Evolutionary conservation across 2,329 filamentous ascomycete species (phyloP).

Genomic region (Colletotrichum aenigma): DNA sequence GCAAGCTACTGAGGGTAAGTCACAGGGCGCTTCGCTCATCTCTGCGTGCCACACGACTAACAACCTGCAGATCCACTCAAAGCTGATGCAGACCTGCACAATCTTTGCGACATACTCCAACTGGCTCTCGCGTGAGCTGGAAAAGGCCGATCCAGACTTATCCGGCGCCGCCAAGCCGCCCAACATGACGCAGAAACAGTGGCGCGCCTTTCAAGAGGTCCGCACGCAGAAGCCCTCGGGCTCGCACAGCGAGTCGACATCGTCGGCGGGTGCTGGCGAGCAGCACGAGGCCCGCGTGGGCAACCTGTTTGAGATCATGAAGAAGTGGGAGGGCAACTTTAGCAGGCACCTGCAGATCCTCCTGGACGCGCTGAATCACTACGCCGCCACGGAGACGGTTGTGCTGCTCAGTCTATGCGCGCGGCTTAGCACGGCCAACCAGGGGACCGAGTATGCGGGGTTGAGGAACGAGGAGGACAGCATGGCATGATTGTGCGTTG

Average conservation of each 20-base stretch:
- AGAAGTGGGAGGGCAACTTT: conserved; percentile 94
- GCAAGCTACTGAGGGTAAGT: conserved; percentile 85
- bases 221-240: conserved; percentile 44
- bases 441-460: conserved; percentile 71
- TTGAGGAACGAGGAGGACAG: conserved; percentile 62
- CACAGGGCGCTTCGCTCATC: not conserved
- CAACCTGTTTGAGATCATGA: conserved; percentile 85
- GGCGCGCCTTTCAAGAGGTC: conserved; percentile 59
- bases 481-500: not conserved
- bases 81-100: conserved; percentile 93
- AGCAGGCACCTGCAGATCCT: conserved; percentile 90
- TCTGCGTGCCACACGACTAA: conserved; percentile 19
- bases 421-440: conserved; percentile 79
- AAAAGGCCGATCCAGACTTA: conserved; percentile 82
- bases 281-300: conserved; percentile 59
- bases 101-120: conserved; percentile 92
- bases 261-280: conserved; percentile 38
- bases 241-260: conserved; percentile 33
- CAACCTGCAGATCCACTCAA: conserved; percentile 82
- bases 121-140: conserved; percentile 83
- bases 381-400: conserved; percentile 95
- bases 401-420: conserved; percentile 89
- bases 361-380: conserved; percentile 94
- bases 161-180: conserved; percentile 59
- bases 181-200: conserved; percentile 66